Evolutionary conservation across 441 rosid species (phyloP), one percentile per base, ranked within the genome.

Genomic region (Erodium moschatum): DNA sequence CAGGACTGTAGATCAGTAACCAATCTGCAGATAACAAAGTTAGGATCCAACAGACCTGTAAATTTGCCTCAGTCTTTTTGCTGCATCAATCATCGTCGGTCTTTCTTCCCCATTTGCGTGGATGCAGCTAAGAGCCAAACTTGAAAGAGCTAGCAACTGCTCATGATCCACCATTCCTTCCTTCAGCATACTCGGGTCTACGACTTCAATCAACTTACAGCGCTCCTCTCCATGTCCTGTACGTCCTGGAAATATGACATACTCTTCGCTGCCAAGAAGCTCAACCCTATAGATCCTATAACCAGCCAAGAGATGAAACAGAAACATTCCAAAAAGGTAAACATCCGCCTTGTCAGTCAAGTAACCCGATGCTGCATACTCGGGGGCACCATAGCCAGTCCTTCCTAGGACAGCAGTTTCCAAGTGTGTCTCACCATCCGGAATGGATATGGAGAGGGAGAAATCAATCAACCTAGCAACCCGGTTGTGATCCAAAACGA

Each of bases 341-440:
- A 80, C 82, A 77, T 84, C 88, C 15, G n/a, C 33, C 54, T 77
- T 82, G 60, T 82, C 85, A 0, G 71, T 84, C 21, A 58, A 74
- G 6, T 11, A 20, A 65, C 65, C 65, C 1, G 76, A 62, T 31
- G 58, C 48, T 11, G 50, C 4, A 50, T 60, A 74, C 65, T 79
- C 84, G 0, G 75, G 82, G 50, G 76, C 81, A 3, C 80, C 16
- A 13, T 60, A 75, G 1, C 84, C 76, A 2, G 3, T 0, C 2
- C 56, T 66, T 2, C 76, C 84, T 1, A 62, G 40, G 11, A n/a
- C 29, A 12, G 64, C 71, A 12, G 68, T 72, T 4, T 62, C 5
- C 0, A 77, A 68, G 58, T 69, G 76, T 0, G 72, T 8, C 61
- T 84, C 70, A 1, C 81, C 86, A 27, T 79, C 72, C 0, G 81